Evolutionary conservation across 2,329 filamentous ascomycete genomes (phyloP).

Genomic region (Rhinocladiella mackenziei): DNA sequence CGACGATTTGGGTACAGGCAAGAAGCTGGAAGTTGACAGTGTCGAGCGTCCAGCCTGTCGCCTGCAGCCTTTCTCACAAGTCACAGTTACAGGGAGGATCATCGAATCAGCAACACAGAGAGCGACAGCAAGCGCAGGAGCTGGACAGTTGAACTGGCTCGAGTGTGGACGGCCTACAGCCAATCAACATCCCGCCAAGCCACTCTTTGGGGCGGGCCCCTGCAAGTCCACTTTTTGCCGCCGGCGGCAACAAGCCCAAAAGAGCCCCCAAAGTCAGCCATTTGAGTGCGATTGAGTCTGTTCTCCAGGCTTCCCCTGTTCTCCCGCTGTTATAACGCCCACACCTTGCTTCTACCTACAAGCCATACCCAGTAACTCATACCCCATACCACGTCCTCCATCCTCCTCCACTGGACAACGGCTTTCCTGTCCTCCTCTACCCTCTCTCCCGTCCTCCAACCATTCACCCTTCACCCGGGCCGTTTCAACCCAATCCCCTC

Average conservation of each 20-base stretch:
- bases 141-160: constrained; percentile 4
- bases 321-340: constrained; percentile 23
- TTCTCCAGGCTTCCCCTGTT: too few relatives aligned
- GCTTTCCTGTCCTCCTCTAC: constrained; percentile 4
- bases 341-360: background rate
- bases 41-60: constrained; percentile 9
- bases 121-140: constrained; percentile 10
- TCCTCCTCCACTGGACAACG: too few relatives aligned
- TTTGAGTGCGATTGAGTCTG: too few relatives aligned
- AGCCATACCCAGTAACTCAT: background rate
- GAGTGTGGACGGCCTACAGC: constrained; percentile 11
- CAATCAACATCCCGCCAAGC: constrained; percentile 13
- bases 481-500: constrained; percentile 9
- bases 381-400: background rate
- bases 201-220: constrained; percentile 1
- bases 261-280: too few relatives aligned
- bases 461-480: constrained; percentile 9
- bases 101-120: constrained; percentile 17
- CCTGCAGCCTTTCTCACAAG: constrained; percentile 14
- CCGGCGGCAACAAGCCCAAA: constrained; percentile 22
- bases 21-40: constrained; percentile 2
- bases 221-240: constrained; percentile 19
- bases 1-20: background rate
- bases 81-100: constrained; percentile 15
- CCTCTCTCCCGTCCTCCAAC: constrained; percentile 11